A percentile compares a stretch with the other conserved stretches of the same genome.
Evolutionary conservation across 106 monocot genomes (phyloP).

Genomic region (Dioscorea dumetorum): DNA sequence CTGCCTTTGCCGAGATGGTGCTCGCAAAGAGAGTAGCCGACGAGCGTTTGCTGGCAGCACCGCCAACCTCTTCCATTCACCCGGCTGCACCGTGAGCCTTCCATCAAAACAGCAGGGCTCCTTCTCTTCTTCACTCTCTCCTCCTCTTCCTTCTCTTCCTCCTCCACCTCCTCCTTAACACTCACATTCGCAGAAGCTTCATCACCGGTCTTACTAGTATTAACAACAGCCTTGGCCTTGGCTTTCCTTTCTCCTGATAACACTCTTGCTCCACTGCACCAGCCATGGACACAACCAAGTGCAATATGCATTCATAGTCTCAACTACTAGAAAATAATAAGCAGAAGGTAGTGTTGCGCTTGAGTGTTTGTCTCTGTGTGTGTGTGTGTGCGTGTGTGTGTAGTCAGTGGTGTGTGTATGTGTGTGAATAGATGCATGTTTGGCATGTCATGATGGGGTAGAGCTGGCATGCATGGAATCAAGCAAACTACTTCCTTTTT

Average conservation of each 20-base stretch:
- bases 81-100: constrained; percentile 87
- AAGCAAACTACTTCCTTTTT: neutral
- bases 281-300: neutral
- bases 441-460: neutral
- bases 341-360: neutral
- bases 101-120: constrained; percentile 46
- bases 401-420: neutral
- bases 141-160: too few species aligned
- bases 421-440: neutral
- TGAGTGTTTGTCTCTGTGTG: too few species aligned
- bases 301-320: neutral
- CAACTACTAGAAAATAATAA: neutral
- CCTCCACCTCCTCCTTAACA: neutral
- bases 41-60: constrained; percentile 76
- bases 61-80: constrained; percentile 92
- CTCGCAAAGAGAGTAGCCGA: constrained; percentile 87
- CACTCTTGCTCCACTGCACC: neutral
- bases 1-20: constrained; percentile 93
- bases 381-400: too few species aligned
- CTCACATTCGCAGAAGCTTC: neutral
- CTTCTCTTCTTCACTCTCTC: constrained; percentile 20
- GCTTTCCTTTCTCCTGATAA: neutral
- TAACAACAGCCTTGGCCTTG: neutral
- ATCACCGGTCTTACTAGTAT: too few species aligned
- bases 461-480: constrained; percentile 1